Conservation (phyloP, 1,284 basidiomycete species). For the Filobasidium uniguttulatum region DNA sequence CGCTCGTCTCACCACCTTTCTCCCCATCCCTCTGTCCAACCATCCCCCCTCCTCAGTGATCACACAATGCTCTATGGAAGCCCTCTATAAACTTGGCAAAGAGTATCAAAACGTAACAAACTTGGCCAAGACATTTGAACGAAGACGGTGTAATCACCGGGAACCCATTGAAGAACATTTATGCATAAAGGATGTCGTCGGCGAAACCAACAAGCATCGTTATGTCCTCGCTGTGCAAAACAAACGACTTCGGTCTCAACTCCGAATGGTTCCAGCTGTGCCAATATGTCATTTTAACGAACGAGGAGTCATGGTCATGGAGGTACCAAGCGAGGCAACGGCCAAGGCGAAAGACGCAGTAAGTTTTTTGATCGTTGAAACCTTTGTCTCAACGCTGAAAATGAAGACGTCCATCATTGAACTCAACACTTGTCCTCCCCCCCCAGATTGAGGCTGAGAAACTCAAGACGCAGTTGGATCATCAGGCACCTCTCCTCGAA, state of each 20-base stretch:
- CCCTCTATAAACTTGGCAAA: conserved; percentile 67
- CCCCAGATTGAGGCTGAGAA: conserved; percentile 20
- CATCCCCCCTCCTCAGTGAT: conserved; percentile 53
- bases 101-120: conserved; percentile 59
- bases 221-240: conserved; percentile 76
- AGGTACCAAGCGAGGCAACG: conserved; percentile 67
- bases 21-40: neutral
- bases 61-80: conserved; percentile 85
- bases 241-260: conserved; percentile 47
- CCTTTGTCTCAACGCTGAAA: too few relatives aligned
- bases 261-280: conserved; percentile 61
- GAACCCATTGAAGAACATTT: conserved; percentile 64
- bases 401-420: too few relatives aligned
- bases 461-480: conserved; percentile 25
- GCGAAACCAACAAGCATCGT: conserved; percentile 74
- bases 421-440: neutral
- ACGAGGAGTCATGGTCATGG: conserved; percentile 79
- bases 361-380: conserved; percentile 22
- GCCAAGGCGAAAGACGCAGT: conserved; percentile 53
- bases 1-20: neutral
- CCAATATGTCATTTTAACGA: conserved; percentile 73
- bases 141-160: conserved; percentile 85
- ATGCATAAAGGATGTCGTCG: conserved; percentile 70
- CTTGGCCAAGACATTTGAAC: conserved; percentile 81
- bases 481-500: conserved; percentile 19